Conservation (phyloP, 2,329 filamentous ascomycete species). For the Penicillium capsulatum region DNA sequence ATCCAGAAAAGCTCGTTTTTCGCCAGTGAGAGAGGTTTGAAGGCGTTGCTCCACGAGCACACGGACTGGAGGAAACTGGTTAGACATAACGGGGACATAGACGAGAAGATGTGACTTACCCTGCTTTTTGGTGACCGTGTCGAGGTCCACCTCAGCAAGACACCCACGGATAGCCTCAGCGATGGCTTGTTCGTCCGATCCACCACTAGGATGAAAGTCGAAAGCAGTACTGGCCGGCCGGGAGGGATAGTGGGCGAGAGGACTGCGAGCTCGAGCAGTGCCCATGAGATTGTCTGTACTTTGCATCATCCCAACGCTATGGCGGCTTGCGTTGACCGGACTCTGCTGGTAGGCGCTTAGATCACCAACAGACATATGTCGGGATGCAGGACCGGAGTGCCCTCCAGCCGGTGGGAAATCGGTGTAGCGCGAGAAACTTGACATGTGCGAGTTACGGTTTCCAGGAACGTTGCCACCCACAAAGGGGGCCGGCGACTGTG, state of each 20-base stretch:
- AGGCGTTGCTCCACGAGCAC: conserved; percentile 89
- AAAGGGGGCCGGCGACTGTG: conserved; percentile 72
- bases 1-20: conserved; percentile 85
- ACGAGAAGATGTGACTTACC: conserved; percentile 41
- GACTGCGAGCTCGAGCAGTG: conserved; percentile 43
- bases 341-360: conserved; percentile 47
- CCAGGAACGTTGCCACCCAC: conserved; percentile 46
- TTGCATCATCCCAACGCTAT: conserved; percentile 43
- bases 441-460: conserved; percentile 68
- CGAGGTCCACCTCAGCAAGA: conserved; percentile 82
- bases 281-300: conserved; percentile 45
- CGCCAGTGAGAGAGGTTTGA: conserved; percentile 81
- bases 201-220: conserved; percentile 57
- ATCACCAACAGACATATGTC: conserved; percentile 59
- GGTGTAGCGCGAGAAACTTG: conserved; percentile 60
- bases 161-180: conserved; percentile 79
- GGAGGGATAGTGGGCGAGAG: conserved; percentile 46
- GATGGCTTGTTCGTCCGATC: conserved; percentile 75
- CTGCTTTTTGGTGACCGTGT: conserved; percentile 98
- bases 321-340: conserved; percentile 32
- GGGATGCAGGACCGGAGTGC: conserved; percentile 35
- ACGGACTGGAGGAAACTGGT: conserved; percentile 50
- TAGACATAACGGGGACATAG: too few relatives aligned
- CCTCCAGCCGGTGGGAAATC: conserved; percentile 50
- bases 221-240: conserved; percentile 52